Conservation (phyloP, 331 rosid genomes). For the Malus hybrid region DNA sequence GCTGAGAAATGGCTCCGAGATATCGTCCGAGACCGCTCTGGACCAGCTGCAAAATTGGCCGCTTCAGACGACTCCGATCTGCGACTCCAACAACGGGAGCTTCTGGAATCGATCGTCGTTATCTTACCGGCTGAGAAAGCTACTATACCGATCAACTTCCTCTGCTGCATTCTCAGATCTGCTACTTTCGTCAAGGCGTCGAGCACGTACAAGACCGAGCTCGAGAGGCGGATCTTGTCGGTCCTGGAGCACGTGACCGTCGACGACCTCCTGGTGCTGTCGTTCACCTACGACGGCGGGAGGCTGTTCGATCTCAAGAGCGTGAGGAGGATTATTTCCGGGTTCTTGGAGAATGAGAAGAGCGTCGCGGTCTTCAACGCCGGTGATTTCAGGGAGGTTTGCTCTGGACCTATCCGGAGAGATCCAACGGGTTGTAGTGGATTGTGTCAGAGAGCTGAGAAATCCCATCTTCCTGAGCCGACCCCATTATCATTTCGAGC, state of each 20-base stretch:
- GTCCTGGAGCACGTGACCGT: conserved; percentile 70
- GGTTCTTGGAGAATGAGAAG: conserved; percentile 66
- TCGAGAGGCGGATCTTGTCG: conserved; percentile 59
- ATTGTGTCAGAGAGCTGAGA: conserved; percentile 60
- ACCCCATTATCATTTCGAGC: conserved; percentile 65
- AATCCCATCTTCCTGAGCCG: conserved; percentile 55
- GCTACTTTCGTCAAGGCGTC: conserved; percentile 55
- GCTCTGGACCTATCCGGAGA: conserved; percentile 66
- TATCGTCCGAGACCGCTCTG: conserved; percentile 73
- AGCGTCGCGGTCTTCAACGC: conserved; percentile 17
- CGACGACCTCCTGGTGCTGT: conserved; percentile 58
- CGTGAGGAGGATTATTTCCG: conserved; percentile 49
- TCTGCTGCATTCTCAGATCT: conserved; percentile 77
- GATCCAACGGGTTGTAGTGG: conserved; percentile 77
- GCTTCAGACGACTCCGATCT: conserved; percentile 17
- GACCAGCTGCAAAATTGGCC: conserved; percentile 16
- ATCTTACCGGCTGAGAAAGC: conserved; percentile 76
- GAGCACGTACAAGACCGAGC: conserved; percentile 42
- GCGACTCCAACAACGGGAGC: conserved; percentile 33
- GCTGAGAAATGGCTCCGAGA: conserved; percentile 67
- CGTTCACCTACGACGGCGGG: conserved; percentile 84
- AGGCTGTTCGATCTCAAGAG: conserved; percentile 73
- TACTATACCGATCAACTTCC: conserved; percentile 70
- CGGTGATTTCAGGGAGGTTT: conserved; percentile 29
- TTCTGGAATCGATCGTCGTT: conserved; percentile 45